These are phyloP conservation scores for Sphagnum fallax DNA, from an alignment of 228 moss, liverwort and hornwort genomes.

Conservation along the genomic window DNA sequence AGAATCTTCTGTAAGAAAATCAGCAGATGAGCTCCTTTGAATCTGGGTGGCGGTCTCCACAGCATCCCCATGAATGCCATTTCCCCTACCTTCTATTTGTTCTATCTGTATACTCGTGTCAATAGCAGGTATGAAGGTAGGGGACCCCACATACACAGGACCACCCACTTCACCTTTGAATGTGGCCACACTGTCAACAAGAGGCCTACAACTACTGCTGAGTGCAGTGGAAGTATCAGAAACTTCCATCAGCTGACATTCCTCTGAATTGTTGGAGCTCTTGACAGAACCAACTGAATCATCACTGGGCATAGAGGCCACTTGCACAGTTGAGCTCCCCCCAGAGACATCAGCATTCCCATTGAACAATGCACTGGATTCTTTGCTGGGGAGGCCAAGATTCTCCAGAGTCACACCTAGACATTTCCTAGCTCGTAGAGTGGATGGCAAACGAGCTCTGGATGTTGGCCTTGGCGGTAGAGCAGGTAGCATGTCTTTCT, in stretches of 20 bases:
- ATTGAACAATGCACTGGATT: slow-evolving; percentile 1
- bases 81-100: slow-evolving; percentile 11
- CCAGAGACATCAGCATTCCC: slow-evolving; percentile 2
- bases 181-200: neutral
- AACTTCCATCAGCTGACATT: neutral
- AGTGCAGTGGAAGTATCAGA: no score
- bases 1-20: slow-evolving; percentile 8
- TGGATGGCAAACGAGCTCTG: slow-evolving; percentile 89
- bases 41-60: slow-evolving; percentile 10
- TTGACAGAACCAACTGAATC: slow-evolving; percentile 8
- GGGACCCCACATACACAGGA: slow-evolving; percentile 1
- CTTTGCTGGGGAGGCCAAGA: slow-evolving; percentile 12
- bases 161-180: neutral
- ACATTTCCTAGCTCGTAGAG: slow-evolving; percentile 62
- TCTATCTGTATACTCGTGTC: slow-evolving; percentile 3
- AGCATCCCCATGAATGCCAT: slow-evolving; percentile 6
- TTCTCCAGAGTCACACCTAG: slow-evolving; percentile 19
- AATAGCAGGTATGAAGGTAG: slow-evolving; percentile 7
- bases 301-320: slow-evolving; percentile 7
- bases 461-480: slow-evolving; percentile 88
- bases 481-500: slow-evolving; percentile 70
- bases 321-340: slow-evolving; percentile 5
- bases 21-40: slow-evolving; percentile 13
- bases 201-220: no score
- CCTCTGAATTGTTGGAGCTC: slow-evolving; percentile 1